Base-by-base conservation (phyloP, 768 basidiomycete species). In the Mycena rebaudengoi region DNA sequence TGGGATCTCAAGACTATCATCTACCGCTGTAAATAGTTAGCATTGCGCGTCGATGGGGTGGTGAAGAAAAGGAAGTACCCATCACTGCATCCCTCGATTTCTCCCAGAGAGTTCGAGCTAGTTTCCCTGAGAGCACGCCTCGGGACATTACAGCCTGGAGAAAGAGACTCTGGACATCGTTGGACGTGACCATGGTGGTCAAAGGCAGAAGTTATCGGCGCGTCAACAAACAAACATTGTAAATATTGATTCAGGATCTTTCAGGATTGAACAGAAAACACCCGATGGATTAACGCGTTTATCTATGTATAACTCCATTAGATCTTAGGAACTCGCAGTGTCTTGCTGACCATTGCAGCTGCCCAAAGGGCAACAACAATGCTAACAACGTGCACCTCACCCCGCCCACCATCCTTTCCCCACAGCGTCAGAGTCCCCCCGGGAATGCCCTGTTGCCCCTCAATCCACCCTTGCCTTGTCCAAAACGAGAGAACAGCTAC, bases 331-430 rank as follows among this genome's bases (percentile, higher is more conserved):
- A 98, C 88, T 50, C 89, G 86, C 45, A 99, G 82, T 16, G 98
- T 99, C 80, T 99, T 99, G 84, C 94, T 96, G 66, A 99, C 93
- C 97, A 99, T 99, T 48, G 93, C 91, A 16, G 95, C 91, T 10
- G 92, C 97, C 96, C 96, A 99, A 13, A 82, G 73, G 7, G 81
- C 91, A 76, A 95, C 94, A n/a, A 96, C 72, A 33, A 93, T 64
- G 71, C 89, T 89, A 40, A 89, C 88, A 37, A 86, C 78, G 76
- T 99, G 98, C 48, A 99, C 70, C 69, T 99, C 97, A 70, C 96
- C 91, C 30, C 88, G 85, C 11, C 90, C 90, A 13, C 91, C 93
- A 30, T 80, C 72, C 35, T 79, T 67, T 18, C 91, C 93, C 89
- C 92, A 94, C 14, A 94, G 72, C 7, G 86, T 89, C 32, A 90